Conservation (phyloP, 1,284 basidiomycete species). For the Sporisorium sorghi region DNA sequence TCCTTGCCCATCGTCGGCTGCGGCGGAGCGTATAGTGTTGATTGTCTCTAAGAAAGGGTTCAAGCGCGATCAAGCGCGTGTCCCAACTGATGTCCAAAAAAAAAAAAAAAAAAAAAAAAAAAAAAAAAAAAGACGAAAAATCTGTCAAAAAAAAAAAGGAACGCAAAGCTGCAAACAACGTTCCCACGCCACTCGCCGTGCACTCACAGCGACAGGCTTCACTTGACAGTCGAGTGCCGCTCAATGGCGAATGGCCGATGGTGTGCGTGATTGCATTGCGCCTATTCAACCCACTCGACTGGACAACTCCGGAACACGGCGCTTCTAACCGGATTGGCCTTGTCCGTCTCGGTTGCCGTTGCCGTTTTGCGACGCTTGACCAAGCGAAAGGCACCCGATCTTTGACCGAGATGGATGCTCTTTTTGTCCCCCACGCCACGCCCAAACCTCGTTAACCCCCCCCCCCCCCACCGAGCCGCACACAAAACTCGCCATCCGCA, state of each 20-base stretch:
- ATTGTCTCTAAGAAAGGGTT: background rate
- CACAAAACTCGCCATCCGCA: too few relatives aligned
- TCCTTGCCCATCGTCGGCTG: conserved; percentile 10
- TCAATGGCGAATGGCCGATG: too few relatives aligned
- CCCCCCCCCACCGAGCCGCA: too few relatives aligned
- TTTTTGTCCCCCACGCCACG: conserved; percentile 3
- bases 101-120: background rate
- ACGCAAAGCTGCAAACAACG: too few relatives aligned
- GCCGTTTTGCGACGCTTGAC: background rate
- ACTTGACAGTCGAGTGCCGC: too few relatives aligned
- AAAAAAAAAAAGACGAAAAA: background rate
- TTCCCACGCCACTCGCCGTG: too few relatives aligned
- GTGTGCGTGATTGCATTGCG: too few relatives aligned
- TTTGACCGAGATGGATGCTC: conserved; percentile 19
- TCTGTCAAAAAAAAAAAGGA: background rate
- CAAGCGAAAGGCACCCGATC: conserved; percentile 30
- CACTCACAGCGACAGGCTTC: background rate
- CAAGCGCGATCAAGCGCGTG: too few relatives aligned
- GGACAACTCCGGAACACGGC: background rate
- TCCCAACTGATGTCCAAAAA: background rate
- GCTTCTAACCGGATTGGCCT: background rate
- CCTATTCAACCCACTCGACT: background rate
- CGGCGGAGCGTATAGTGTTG: conserved; percentile 5
- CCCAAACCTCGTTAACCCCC: too few relatives aligned
- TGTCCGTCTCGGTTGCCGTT: background rate